These are phyloP conservation scores for Aureobasidium leucospermi DNA, from an alignment of 2,329 filamentous ascomycete genomes.

Conservation along the genomic window DNA sequence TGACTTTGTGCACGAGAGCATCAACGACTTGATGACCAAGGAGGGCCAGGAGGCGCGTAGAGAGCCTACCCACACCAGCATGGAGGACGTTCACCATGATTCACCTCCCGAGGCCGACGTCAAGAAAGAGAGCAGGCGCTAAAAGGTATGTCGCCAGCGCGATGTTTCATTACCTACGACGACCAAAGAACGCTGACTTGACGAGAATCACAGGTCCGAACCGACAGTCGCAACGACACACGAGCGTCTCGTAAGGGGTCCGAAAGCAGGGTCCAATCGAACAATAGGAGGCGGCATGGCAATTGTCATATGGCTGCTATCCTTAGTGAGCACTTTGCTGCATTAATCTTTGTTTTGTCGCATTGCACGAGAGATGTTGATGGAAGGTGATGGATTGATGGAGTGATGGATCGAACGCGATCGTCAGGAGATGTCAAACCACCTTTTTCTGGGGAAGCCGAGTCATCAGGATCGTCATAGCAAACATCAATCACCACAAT, in stretches of 20 bases:
- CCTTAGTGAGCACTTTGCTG: neutral
- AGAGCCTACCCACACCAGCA: neutral
- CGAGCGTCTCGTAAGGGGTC: neutral
- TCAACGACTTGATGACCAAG: neutral
- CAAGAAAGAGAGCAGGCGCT: neutral
- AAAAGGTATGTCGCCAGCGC: neutral
- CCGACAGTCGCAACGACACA: neutral
- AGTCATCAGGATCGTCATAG: conserved; percentile 5
- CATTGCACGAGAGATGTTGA: neutral
- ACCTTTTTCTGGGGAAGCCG: conserved; percentile 3
- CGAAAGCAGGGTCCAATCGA: neutral
- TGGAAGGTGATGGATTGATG: neutral
- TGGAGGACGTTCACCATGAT: neutral
- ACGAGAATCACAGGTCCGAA: neutral
- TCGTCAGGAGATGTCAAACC: conserved; percentile 1
- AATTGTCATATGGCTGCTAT: neutral
- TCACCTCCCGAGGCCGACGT: neutral
- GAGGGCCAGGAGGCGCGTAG: neutral
- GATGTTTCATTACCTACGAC: neutral
- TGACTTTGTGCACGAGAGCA: neutral
- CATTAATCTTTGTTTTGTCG: neutral
- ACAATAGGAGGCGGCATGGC: neutral
- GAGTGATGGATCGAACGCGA: neutral
- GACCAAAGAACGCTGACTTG: neutral
- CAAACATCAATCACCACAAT: neutral